Evolutionary conservation across 2,329 filamentous ascomycete species (phyloP), one percentile per base, ranked within the genome.

Genomic region (Dactylellina drechsleri): DNA sequence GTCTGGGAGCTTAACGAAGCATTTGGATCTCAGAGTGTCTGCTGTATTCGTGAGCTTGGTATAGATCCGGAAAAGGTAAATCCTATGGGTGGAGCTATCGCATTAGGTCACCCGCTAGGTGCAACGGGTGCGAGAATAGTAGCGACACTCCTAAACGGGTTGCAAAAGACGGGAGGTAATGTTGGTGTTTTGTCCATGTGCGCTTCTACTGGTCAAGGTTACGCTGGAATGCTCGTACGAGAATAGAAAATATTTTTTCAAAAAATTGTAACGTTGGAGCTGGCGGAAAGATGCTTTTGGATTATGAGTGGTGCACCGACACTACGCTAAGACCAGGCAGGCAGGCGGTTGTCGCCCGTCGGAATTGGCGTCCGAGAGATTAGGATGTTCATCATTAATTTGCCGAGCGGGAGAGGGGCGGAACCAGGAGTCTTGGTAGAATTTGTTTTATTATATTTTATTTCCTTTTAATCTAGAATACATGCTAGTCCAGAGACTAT

Each of bases 1-100:
- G 84, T 95, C 8, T 97, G 93, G 93, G 93, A 97, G 85, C 91
- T 97, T 82, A 97, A 97, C 82, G 93, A 97, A 86, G 88, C 88
- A 13, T 90, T 90, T 81, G 88, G 87, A 3, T 86, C 84, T 57
- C 88, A 89, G 80, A 86, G 87, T 45, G 80, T 90, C 61, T 87
- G 73, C 23, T 56, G 60, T 60, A 56, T 62, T 12, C 56, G 60
- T n/a, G 54, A 76, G 79, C 81, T 95, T 10, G 90, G 89, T 0
- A 83, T 94, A 18, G 89, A 89, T 81, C 81, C 83, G 79, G 87
- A 80, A 78, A 90, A 87, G 82, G 91, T 97, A 16, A 98, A 98
- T 83, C 92, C 92, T 0, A 93, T 96, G 79, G 94, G 94, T 75
- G 93, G 94, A 36, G 94, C 93, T 1, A 97, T 97, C 82, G 93